These are phyloP conservation scores for Endocalyx cinctus DNA, from an alignment of 2,329 filamentous ascomycete genomes.

Conservation along the genomic window DNA sequence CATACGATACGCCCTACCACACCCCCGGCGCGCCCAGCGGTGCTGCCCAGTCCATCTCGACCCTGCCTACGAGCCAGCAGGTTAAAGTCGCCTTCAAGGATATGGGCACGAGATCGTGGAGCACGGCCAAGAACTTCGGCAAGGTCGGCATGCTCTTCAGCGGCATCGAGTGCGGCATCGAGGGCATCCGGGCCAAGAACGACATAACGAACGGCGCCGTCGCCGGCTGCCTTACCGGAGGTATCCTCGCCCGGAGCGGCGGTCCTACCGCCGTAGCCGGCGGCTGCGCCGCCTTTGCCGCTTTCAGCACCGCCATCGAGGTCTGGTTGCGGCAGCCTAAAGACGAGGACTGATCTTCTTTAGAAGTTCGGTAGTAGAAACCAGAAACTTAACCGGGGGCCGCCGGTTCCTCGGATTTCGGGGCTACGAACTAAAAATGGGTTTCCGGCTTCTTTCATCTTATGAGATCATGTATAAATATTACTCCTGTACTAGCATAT, in stretches of 20 bases:
- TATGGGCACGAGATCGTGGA: constrained; percentile 81
- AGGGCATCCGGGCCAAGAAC: constrained; percentile 89
- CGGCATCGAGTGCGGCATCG: constrained; percentile 93
- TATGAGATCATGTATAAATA: constrained; percentile 9
- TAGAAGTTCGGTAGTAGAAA: too few species aligned
- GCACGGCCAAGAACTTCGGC: constrained; percentile 90
- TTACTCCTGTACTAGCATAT: constrained; percentile 14
- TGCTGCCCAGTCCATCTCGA: constrained; percentile 38
- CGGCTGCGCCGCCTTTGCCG: constrained; percentile 90
- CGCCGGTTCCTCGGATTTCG: constrained; percentile 21
- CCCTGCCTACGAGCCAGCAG: constrained; percentile 80
- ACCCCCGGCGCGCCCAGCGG: constrained; percentile 30
- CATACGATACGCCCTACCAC: constrained; percentile 90
- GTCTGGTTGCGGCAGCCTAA: constrained; percentile 79
- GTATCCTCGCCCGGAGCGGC: constrained; percentile 77
- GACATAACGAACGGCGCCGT: constrained; percentile 83
- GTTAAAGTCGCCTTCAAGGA: constrained; percentile 84
- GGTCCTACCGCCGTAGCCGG: constrained; percentile 84
- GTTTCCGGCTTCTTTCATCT: constrained; percentile 17
- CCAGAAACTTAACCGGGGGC: constrained; percentile 13
- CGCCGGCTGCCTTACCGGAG: constrained; percentile 87
- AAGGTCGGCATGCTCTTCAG: constrained; percentile 87
- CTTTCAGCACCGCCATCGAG: constrained; percentile 89
- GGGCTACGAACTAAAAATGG: too few species aligned
- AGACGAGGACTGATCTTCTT: constrained; percentile 48